Evolutionary conservation across 495 filamentous ascomycete species (phyloP).

Genomic region (Cercophora samala): DNA sequence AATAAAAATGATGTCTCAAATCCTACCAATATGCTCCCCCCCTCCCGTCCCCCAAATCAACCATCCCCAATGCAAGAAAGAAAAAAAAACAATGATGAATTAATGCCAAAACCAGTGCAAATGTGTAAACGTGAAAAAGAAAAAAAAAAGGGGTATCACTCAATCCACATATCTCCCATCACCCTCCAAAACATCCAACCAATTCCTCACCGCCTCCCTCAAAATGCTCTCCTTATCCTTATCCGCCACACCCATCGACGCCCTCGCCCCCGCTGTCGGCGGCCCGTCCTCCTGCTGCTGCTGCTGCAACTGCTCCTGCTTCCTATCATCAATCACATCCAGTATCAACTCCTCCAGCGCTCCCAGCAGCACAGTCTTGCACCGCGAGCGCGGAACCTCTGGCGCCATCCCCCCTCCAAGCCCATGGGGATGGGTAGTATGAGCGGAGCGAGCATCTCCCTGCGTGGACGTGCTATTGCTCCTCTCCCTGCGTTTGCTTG

Average conservation of each 20-base stretch:
- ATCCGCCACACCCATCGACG: too few species aligned
- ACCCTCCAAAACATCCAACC: constrained; percentile 44
- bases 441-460: not conserved
- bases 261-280: not conserved
- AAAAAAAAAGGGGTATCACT: constrained; percentile 6
- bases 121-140: not conserved
- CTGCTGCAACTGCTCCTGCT: constrained; percentile 18
- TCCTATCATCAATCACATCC: constrained; percentile 40
- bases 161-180: constrained; percentile 10
- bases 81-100: constrained; percentile 1
- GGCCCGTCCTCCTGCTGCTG: constrained; percentile 13
- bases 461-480: constrained; percentile 37
- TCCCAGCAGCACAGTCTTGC: constrained; percentile 47
- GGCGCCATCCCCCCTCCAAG: constrained; percentile 7
- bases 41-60: not conserved
- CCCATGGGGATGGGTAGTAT: not conserved
- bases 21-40: not conserved
- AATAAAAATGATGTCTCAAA: not conserved
- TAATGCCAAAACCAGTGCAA: not conserved
- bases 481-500: constrained; percentile 41
- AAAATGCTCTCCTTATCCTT: constrained; percentile 39
- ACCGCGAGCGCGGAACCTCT: constrained; percentile 46
- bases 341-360: constrained; percentile 48
- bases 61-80: not conserved
- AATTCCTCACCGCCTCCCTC: constrained; percentile 41